phyloP scores from a whole-genome alignment of 2,329 filamentous ascomycete species.

The Apiospora saccharicola region DNA sequence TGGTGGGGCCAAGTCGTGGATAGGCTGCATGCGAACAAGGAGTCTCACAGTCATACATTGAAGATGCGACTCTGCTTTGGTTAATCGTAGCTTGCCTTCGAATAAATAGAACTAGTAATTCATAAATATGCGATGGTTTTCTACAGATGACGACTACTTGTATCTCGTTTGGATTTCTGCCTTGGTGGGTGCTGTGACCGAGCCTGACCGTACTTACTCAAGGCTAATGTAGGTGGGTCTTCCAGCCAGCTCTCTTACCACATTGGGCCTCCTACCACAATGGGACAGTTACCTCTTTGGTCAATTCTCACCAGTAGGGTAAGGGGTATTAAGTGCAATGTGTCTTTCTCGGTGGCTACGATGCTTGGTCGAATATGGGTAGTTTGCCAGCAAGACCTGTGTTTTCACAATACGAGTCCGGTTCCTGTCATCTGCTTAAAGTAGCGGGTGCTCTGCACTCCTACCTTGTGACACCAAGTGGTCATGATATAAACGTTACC shows the following conservation, averaged over 20 bases:
- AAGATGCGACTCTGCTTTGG: neutral
- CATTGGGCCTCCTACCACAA: neutral
- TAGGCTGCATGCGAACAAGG: slow-evolving; percentile 30
- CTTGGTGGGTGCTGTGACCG: neutral
- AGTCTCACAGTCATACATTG: neutral
- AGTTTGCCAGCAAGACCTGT: neutral
- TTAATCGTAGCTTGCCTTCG: neutral
- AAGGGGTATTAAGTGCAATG: neutral
- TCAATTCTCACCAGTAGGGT: neutral
- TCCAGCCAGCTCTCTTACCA: neutral
- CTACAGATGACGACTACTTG: neutral
- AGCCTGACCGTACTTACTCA: no score
- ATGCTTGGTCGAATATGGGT: neutral
- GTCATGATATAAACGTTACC: no score
- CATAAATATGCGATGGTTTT: neutral
- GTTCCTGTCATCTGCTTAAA: neutral
- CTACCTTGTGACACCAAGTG: neutral
- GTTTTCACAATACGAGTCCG: neutral
- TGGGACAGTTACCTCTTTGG: neutral
- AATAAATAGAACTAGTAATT: neutral
- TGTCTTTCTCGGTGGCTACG: neutral
- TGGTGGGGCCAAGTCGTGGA: slow-evolving; percentile 29
- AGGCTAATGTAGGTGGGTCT: neutral
- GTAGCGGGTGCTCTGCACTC: no score
- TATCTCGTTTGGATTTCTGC: neutral